phyloP scores from a whole-genome alignment of 495 filamentous ascomycete species.

The Daldinia concentrica region DNA sequence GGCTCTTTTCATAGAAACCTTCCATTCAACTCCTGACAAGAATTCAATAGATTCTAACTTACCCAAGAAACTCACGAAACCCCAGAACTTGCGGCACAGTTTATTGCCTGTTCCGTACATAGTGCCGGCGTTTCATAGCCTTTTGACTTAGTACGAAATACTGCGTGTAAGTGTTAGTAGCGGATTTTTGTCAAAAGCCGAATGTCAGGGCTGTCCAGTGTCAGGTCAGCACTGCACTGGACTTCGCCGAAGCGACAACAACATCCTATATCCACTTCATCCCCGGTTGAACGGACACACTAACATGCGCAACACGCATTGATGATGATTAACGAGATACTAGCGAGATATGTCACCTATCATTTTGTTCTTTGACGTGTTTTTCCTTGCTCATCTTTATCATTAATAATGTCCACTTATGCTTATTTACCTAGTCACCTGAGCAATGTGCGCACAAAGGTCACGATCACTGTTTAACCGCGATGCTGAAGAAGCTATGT shows the following conservation, averaged over 20 bases:
- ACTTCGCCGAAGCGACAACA: background rate
- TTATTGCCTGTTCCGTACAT: background rate
- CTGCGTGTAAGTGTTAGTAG: background rate
- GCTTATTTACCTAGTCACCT: background rate
- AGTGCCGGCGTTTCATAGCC: background rate
- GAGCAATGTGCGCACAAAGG: background rate
- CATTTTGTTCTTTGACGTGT: background rate
- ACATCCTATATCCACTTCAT: background rate
- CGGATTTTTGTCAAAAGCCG: background rate
- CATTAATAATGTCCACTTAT: background rate
- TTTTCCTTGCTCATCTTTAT: background rate
- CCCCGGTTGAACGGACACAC: background rate
- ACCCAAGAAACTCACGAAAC: background rate
- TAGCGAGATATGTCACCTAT: background rate
- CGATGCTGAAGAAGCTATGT: background rate
- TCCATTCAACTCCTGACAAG: constrained; percentile 10
- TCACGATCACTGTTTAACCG: background rate
- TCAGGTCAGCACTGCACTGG: background rate
- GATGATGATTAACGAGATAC: background rate
- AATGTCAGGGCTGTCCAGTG: background rate
- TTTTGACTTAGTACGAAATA: background rate
- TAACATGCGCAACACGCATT: constrained; percentile 3
- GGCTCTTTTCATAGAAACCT: constrained; percentile 1
- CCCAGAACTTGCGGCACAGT: constrained; percentile 1
- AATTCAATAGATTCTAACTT: constrained; percentile 5